These are phyloP conservation scores for Pezizomycotina sp. DNA, from an alignment of 2,329 filamentous ascomycete genomes.

Conservation along the genomic window DNA sequence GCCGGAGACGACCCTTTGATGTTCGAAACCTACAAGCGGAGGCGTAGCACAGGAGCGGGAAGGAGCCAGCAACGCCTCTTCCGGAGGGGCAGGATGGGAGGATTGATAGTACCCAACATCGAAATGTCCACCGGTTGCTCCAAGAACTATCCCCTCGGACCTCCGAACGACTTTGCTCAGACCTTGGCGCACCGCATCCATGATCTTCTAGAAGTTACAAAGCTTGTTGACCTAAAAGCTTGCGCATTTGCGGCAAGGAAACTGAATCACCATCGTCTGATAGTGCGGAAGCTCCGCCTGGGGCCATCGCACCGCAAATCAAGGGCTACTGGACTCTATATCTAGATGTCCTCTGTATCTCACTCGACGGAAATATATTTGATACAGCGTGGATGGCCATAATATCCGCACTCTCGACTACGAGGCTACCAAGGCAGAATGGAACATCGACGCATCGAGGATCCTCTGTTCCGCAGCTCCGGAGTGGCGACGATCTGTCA, in stretches of 20 bases:
- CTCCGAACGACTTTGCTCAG: conserved; percentile 43
- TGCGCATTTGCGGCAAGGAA: conserved; percentile 22
- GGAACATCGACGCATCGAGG: conserved; percentile 69
- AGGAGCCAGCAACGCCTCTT: too few relatives aligned
- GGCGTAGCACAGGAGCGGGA: conserved; percentile 26
- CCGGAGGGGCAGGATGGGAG: conserved; percentile 38
- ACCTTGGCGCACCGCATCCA: conserved; percentile 61
- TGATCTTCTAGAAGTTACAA: conserved; percentile 22
- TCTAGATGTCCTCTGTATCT: conserved; percentile 88
- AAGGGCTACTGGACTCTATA: conserved; percentile 92
- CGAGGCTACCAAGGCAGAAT: conserved; percentile 62
- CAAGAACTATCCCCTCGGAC: conserved; percentile 68
- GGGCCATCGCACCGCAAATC: conserved; percentile 34
- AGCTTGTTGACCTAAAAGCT: conserved; percentile 16
- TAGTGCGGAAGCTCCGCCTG: too few relatives aligned
- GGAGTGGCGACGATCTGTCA: conserved; percentile 37
- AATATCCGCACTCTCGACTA: conserved; percentile 63
- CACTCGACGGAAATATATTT: conserved; percentile 78
- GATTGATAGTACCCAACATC: conserved; percentile 80
- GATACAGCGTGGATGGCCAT: conserved; percentile 80
- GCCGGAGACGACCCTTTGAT: conserved; percentile 45
- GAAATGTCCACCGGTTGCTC: conserved; percentile 83
- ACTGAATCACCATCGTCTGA: too few relatives aligned
- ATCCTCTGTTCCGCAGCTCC: conserved; percentile 60
- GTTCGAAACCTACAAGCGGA: conserved; percentile 32